phyloP scores from a whole-genome alignment of 1,284 basidiomycete genomes.

The Melanopsichium pennsylvanicum region DNA sequence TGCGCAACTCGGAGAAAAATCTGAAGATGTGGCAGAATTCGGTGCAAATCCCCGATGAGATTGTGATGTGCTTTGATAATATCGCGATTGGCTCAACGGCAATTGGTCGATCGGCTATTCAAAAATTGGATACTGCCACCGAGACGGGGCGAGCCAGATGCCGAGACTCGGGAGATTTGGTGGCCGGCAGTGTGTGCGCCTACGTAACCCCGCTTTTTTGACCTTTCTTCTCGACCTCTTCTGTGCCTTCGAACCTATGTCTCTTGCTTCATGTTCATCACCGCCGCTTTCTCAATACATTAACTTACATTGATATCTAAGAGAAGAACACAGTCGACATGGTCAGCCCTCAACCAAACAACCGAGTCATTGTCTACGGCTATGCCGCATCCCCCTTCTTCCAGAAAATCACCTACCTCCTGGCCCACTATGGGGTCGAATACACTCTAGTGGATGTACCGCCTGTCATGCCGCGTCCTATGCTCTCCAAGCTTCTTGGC shows the following conservation, averaged over 20 bases:
- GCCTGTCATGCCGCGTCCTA: constrained; percentile 34
- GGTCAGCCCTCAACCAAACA: constrained; percentile 11
- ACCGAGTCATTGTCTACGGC: constrained; percentile 42
- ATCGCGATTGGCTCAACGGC: constrained; percentile 3
- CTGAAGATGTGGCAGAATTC: too few relatives aligned
- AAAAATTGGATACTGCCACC: not conserved
- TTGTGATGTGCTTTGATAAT: not conserved
- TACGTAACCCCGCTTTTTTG: not conserved
- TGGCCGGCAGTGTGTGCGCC: not conserved
- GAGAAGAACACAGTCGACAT: not conserved
- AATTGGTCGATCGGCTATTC: constrained; percentile 9
- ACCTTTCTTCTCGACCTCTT: not conserved
- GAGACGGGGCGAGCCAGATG: not conserved
- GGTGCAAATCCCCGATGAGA: too few relatives aligned
- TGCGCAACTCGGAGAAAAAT: too few relatives aligned
- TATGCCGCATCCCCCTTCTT: constrained; percentile 41
- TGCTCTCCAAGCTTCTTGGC: constrained; percentile 29
- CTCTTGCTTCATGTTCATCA: not conserved
- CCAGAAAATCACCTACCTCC: constrained; percentile 34
- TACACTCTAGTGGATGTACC: constrained; percentile 35
- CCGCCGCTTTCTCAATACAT: too few relatives aligned
- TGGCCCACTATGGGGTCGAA: constrained; percentile 36
- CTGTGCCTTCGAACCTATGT: not conserved
- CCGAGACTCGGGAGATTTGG: constrained; percentile 8
- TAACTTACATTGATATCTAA: too few relatives aligned